phyloP scores from a whole-genome alignment of 2,329 filamentous ascomycete species.

The Monosporascus ibericus region DNA sequence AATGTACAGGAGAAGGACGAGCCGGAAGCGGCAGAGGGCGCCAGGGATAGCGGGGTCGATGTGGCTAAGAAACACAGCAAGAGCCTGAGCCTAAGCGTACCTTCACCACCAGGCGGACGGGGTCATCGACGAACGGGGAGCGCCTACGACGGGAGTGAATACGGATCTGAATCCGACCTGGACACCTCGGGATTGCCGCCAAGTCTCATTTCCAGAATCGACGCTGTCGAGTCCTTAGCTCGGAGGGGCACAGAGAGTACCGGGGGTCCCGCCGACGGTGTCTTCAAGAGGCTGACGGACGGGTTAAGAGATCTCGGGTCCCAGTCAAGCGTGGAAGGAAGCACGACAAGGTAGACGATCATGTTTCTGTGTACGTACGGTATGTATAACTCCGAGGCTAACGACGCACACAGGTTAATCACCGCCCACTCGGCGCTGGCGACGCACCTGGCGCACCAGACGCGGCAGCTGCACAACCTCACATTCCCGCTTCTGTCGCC shows the following conservation, averaged over 20 bases:
- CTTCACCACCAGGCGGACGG: slow-evolving; percentile 33
- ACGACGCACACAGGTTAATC: slow-evolving; percentile 51
- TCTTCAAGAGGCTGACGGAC: slow-evolving; percentile 63
- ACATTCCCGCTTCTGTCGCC: slow-evolving; percentile 67
- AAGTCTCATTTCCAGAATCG: slow-evolving; percentile 62
- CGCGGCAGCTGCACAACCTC: slow-evolving; percentile 67
- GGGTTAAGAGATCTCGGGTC: slow-evolving; percentile 66
- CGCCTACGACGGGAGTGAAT: slow-evolving; percentile 68
- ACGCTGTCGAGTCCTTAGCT: slow-evolving; percentile 65
- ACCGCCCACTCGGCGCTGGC: slow-evolving; percentile 70
- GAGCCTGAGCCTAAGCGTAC: slow-evolving; percentile 38
- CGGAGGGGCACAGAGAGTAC: slow-evolving; percentile 60
- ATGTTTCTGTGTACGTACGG: not conserved
- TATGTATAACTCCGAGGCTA: not conserved
- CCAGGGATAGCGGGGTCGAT: slow-evolving; percentile 38
- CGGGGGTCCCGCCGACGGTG: slow-evolving; percentile 57
- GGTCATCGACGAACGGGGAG: slow-evolving; percentile 47
- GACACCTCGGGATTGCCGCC: slow-evolving; percentile 63
- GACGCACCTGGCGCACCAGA: slow-evolving; percentile 69
- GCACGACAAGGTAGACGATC: slow-evolving; percentile 56
- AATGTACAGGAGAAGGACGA: slow-evolving; percentile 22
- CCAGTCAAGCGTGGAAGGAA: slow-evolving; percentile 66
- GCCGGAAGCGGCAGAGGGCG: slow-evolving; percentile 21
- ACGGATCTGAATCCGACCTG: slow-evolving; percentile 65
- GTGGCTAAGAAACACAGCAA: slow-evolving; percentile 28